Evolutionary conservation across 352 stramenopile species (phyloP).

Genomic region (Salisapilia sapeloensis): DNA sequence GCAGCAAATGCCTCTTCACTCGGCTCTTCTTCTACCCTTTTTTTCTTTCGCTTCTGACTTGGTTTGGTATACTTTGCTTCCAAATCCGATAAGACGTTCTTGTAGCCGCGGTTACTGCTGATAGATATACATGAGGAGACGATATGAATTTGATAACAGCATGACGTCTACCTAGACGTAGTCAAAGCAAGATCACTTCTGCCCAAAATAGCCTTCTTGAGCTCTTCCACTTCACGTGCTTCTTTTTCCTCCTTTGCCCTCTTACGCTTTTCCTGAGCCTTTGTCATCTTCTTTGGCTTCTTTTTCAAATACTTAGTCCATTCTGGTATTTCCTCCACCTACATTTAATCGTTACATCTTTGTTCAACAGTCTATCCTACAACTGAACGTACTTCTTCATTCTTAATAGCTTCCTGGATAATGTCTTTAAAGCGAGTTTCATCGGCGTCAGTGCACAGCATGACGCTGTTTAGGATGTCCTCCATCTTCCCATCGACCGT

Average conservation of each 20-base stretch:
- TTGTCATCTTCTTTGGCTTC: slow-evolving; percentile 18
- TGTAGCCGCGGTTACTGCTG: slow-evolving; percentile 30
- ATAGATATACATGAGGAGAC: slow-evolving; percentile 1
- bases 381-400: slow-evolving; percentile 11
- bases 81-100: slow-evolving; percentile 32
- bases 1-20: slow-evolving; percentile 53
- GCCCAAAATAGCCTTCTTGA: slow-evolving; percentile 37
- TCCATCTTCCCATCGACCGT: slow-evolving; percentile 67
- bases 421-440: slow-evolving; percentile 46
- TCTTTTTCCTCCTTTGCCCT: slow-evolving; percentile 41
- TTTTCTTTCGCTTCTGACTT: slow-evolving; percentile 18
- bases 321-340: slow-evolving; percentile 17
- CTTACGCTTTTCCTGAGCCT: slow-evolving; percentile 18
- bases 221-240: slow-evolving; percentile 32
- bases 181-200: slow-evolving; percentile 13
- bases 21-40: slow-evolving; percentile 10
- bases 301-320: slow-evolving; percentile 30
- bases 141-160: slow-evolving; percentile 1
- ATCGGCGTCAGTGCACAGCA: slow-evolving; percentile 75
- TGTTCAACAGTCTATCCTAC: not conserved
- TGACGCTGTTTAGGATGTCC: slow-evolving; percentile 71
- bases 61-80: slow-evolving; percentile 42
- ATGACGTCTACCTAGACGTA: slow-evolving; percentile 13
- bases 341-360: not conserved
- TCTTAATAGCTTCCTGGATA: slow-evolving; percentile 42